Conservation (phyloP, 768 basidiomycete genomes). For the Suillus fuscotomentosus region DNA sequence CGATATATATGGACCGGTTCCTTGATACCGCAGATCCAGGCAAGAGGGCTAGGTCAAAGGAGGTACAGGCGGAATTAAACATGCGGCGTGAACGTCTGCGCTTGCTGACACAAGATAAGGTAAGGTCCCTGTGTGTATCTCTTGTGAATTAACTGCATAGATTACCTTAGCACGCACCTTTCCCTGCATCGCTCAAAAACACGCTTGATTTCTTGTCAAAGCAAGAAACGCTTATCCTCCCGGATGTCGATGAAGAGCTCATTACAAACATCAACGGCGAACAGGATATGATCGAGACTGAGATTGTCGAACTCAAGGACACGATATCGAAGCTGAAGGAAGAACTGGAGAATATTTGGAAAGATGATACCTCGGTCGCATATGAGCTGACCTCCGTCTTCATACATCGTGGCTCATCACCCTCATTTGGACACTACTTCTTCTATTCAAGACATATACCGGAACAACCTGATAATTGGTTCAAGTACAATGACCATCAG, state of each 20-base stretch:
- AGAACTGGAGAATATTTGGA: slow-evolving; percentile 76
- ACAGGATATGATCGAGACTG: slow-evolving; percentile 45
- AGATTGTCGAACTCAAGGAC: slow-evolving; percentile 55
- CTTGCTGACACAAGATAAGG: slow-evolving; percentile 70
- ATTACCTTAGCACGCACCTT: slow-evolving; percentile 55
- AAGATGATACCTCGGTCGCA: slow-evolving; percentile 57
- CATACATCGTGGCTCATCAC: slow-evolving; percentile 87
- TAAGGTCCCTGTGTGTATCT: slow-evolving; percentile 26
- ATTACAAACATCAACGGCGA: slow-evolving; percentile 52
- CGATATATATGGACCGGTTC: slow-evolving; percentile 90
- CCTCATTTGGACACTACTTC: slow-evolving; percentile 93
- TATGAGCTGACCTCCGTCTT: slow-evolving; percentile 95
- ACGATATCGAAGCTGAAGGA: slow-evolving; percentile 56
- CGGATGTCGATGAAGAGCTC: slow-evolving; percentile 63
- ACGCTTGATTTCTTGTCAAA: slow-evolving; percentile 58
- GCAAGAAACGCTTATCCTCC: slow-evolving; percentile 41
- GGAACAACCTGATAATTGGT: slow-evolving; percentile 78
- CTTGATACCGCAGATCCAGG: slow-evolving; percentile 69
- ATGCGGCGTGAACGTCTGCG: slow-evolving; percentile 66
- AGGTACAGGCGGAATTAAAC: slow-evolving; percentile 65
- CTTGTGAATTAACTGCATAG: background rate
- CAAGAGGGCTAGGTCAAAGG: slow-evolving; percentile 71
- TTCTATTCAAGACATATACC: slow-evolving; percentile 92
- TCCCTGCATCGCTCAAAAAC: slow-evolving; percentile 51
- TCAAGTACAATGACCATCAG: slow-evolving; percentile 94